Percentiles rank a stretch among this genome's conserved stretches.
phyloP scores from a whole-genome alignment of 83 land plant genomes.

The Picea abies region DNA sequence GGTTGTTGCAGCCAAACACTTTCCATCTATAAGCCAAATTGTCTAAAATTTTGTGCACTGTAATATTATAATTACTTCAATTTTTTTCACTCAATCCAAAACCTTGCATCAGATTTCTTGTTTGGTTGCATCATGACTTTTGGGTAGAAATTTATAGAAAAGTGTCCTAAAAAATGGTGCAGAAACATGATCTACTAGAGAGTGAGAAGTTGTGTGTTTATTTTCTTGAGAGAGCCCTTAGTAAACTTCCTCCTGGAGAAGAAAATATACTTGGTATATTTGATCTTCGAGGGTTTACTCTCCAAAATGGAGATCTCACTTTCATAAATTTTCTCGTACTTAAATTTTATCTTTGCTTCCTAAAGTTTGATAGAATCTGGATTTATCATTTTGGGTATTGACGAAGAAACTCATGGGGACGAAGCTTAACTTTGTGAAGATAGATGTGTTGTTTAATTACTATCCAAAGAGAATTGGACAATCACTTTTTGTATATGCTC shows the following conservation, averaged over 20 bases:
- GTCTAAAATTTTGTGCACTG: background rate
- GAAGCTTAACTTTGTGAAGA: conserved; percentile 41
- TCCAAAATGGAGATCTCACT: conserved; percentile 70
- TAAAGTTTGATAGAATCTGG: background rate
- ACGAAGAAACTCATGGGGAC: background rate
- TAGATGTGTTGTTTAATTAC: conserved; percentile 89
- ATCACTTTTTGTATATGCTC: conserved; percentile 90
- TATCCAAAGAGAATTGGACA: conserved; percentile 90
- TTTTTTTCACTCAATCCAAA: background rate
- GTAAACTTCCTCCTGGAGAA: conserved; percentile 82
- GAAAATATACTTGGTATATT: no score
- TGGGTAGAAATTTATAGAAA: background rate
- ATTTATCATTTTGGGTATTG: background rate
- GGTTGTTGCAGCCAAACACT: conserved; percentile 92
- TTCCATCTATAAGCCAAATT: conserved; percentile 35
- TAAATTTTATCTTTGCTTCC: background rate
- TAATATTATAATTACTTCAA: background rate
- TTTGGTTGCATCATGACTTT: background rate
- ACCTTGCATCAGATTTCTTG: background rate
- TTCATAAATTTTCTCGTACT: conserved; percentile 88
- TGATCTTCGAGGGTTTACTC: conserved; percentile 47
- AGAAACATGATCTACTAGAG: conserved; percentile 70
- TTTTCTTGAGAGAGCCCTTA: conserved; percentile 81
- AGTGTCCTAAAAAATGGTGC: conserved; percentile 10
- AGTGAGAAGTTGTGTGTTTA: conserved; percentile 82